Evolutionary conservation across 768 basidiomycete genomes (phyloP).

Genomic region (Leccinum longicurvipes): DNA sequence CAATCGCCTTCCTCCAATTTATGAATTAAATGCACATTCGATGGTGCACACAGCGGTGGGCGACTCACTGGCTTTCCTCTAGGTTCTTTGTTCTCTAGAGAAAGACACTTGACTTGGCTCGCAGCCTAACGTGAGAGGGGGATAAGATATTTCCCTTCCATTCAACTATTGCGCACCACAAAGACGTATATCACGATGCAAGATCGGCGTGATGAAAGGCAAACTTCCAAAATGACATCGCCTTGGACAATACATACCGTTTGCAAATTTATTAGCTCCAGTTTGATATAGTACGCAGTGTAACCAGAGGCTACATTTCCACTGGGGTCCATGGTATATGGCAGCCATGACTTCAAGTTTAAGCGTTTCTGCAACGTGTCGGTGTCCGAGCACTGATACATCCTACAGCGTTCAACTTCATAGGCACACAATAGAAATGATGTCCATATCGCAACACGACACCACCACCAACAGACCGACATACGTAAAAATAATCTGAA

Average conservation of each 20-base stretch:
- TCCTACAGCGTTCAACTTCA: background rate
- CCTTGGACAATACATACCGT: background rate
- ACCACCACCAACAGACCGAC: background rate
- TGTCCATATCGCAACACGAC: conserved; percentile 3
- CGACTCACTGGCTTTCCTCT: too few relatives aligned
- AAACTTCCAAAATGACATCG: background rate
- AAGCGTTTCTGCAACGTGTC: background rate
- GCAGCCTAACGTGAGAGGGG: background rate
- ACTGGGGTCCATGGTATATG: background rate
- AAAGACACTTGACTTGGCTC: background rate
- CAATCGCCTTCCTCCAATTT: too few relatives aligned
- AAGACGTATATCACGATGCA: background rate
- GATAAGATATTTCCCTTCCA: background rate
- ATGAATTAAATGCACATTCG: too few relatives aligned
- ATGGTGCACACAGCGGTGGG: too few relatives aligned
- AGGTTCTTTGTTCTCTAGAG: too few relatives aligned
- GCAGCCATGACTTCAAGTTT: background rate
- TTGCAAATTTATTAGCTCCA: background rate
- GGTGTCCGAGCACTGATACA: background rate
- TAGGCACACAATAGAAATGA: background rate
- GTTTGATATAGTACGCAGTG: background rate
- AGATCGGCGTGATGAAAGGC: background rate
- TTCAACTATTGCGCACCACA: background rate
- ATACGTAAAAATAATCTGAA: background rate
- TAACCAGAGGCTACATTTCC: background rate